Percentiles rank a stretch among this genome's conserved stretches.
Conservation (phyloP, 1,284 basidiomycete species). For the Naganishia sp. region DNA sequence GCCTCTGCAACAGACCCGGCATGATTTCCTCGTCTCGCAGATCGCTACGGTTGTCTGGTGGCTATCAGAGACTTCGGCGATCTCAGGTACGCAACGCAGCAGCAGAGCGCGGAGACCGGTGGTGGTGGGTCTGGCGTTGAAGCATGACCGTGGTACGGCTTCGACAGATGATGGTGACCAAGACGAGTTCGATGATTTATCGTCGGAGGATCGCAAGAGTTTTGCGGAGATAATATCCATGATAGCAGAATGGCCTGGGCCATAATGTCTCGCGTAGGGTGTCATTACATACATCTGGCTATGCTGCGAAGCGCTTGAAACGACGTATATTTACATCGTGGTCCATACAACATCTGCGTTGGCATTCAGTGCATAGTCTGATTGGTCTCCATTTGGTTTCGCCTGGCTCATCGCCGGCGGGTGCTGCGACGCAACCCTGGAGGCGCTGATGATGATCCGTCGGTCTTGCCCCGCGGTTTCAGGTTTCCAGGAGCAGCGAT, state of each 20-base stretch:
- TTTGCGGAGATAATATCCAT: slow-evolving; percentile 71
- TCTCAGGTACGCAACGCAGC: slow-evolving; percentile 15
- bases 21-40: slow-evolving; percentile 80
- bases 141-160: not conserved
- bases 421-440: slow-evolving; percentile 4
- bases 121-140: slow-evolving; percentile 47
- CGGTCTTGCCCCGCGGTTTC: not conserved
- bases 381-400: too few relatives aligned
- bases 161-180: slow-evolving; percentile 30
- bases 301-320: not conserved
- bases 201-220: slow-evolving; percentile 51
- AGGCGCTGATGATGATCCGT: not conserved
- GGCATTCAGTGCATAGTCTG: too few relatives aligned
- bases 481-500: not conserved
- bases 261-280: not conserved
- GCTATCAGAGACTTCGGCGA: slow-evolving; percentile 53
- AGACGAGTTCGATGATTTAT: slow-evolving; percentile 30
- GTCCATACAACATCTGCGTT: too few relatives aligned
- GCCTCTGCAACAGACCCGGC: slow-evolving; percentile 63
- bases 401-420: not conserved
- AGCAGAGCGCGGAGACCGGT: slow-evolving; percentile 40
- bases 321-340: not conserved
- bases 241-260: slow-evolving; percentile 57
- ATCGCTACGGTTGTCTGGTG: slow-evolving; percentile 81
- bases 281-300: not conserved